Evolutionary conservation across 306 rosid genomes (phyloP).

Genomic region (Inga leiocalycina): DNA sequence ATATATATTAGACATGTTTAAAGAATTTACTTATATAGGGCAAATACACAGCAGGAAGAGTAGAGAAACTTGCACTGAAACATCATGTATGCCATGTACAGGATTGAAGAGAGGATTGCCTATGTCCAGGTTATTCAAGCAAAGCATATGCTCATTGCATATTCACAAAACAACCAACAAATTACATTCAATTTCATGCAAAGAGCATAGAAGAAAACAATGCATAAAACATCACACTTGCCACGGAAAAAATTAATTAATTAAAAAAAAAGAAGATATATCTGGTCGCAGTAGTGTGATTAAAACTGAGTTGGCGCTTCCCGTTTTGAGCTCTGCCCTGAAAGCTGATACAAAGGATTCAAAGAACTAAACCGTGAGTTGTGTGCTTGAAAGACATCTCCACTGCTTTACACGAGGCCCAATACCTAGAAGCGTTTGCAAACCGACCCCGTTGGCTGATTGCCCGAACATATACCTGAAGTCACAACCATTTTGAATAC

Average conservation of each 20-base stretch:
- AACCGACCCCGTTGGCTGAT: conserved; percentile 59
- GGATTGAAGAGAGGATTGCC: conserved; percentile 37
- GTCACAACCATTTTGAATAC: conserved; percentile 36
- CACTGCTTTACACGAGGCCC: conserved; percentile 60
- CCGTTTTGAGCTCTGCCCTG: conserved; percentile 29
- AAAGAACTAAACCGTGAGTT: conserved; percentile 49
- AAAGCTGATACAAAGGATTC: conserved; percentile 29
- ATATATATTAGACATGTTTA: no score
- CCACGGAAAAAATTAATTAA: conserved; percentile 41
- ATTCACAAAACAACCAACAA: conserved; percentile 50
- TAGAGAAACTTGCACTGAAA: conserved; percentile 37
- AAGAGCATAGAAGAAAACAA: conserved; percentile 29
- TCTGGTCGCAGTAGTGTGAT: conserved; percentile 32
- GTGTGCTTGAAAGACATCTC: conserved; percentile 82
- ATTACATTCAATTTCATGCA: conserved; percentile 50
- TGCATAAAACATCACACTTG: conserved; percentile 55
- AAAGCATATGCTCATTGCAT: conserved; percentile 37
- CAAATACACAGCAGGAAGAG: conserved; percentile 33
- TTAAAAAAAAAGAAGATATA: background rate
- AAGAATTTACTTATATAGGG: background rate
- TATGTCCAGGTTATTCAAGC: conserved; percentile 32
- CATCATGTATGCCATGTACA: conserved; percentile 47
- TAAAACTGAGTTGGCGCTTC: conserved; percentile 35
- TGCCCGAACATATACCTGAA: conserved; percentile 74
- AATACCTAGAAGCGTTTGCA: conserved; percentile 79